Percentiles rank a stretch among this genome's conserved stretches.
phyloP scores from a whole-genome alignment of 768 basidiomycete genomes.

The Lactifluus subvellereus region DNA sequence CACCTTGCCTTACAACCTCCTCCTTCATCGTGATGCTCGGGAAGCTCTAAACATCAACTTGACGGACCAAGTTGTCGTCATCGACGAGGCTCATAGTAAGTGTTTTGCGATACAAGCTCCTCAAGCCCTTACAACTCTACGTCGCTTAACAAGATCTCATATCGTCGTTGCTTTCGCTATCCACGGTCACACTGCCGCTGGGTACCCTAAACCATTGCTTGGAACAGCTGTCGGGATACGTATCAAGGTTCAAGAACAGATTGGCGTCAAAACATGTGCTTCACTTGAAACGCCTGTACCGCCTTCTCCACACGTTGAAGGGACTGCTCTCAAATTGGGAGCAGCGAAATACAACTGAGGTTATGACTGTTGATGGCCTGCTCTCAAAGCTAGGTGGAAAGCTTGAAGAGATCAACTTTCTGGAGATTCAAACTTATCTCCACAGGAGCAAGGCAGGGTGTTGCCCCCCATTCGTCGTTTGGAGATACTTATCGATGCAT shows the following conservation, averaged over 20 bases:
- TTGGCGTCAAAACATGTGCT: constrained; percentile 68
- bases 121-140: not conserved
- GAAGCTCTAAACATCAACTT: constrained; percentile 86
- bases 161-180: constrained; percentile 81
- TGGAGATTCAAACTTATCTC: constrained; percentile 79
- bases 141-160: constrained; percentile 59
- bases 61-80: constrained; percentile 76
- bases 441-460: constrained; percentile 73
- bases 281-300: constrained; percentile 72
- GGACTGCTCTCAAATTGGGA: constrained; percentile 55
- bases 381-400: constrained; percentile 60
- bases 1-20: constrained; percentile 90
- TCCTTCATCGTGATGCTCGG: constrained; percentile 75
- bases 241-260: constrained; percentile 69
- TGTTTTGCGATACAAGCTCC: constrained; percentile 13
- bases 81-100: constrained; percentile 97
- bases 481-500: not conserved
- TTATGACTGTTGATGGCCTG: constrained; percentile 65
- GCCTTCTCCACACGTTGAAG: constrained; percentile 64
- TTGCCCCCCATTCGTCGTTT: not conserved
- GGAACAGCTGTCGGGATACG: constrained; percentile 71
- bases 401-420: constrained; percentile 69
- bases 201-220: constrained; percentile 54
- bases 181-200: constrained; percentile 61
- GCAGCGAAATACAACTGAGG: constrained; percentile 41